Percentiles rank a stretch among this genome's conserved stretches.
These are phyloP conservation scores for Vitellaria paradoxa DNA, from an alignment of 179 eudicot genomes.

Conservation along the genomic window DNA sequence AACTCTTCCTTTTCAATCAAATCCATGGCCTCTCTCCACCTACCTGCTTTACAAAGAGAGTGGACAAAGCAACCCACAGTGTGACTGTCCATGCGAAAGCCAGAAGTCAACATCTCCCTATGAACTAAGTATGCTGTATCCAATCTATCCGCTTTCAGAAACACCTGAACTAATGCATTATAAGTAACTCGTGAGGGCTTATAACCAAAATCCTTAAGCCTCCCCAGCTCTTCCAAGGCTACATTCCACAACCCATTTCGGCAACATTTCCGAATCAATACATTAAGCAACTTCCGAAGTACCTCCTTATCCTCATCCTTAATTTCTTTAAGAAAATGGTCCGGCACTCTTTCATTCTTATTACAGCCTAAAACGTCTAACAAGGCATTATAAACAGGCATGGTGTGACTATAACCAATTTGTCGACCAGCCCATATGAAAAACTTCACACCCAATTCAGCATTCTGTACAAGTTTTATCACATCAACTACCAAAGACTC, in stretches of 20 bases:
- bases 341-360: slow-evolving; percentile 32
- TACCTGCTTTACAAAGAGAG: slow-evolving; percentile 64
- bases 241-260: slow-evolving; percentile 69
- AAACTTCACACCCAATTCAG: slow-evolving; percentile 68
- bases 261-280: slow-evolving; percentile 64
- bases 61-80: slow-evolving; percentile 49
- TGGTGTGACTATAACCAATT: slow-evolving; percentile 68
- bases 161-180: slow-evolving; percentile 65
- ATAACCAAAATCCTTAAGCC: slow-evolving; percentile 81
- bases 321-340: slow-evolving; percentile 51
- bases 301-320: slow-evolving; percentile 60
- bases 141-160: slow-evolving; percentile 58
- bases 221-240: slow-evolving; percentile 92
- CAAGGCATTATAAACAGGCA: slow-evolving; percentile 56
- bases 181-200: slow-evolving; percentile 66
- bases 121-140: slow-evolving; percentile 63
- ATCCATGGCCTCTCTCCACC: slow-evolving; percentile 78
- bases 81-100: slow-evolving; percentile 48
- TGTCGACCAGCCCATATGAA: slow-evolving; percentile 91
- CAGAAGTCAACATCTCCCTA: slow-evolving; percentile 60
- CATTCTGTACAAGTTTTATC: slow-evolving; percentile 48
- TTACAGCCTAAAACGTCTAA: slow-evolving; percentile 51
- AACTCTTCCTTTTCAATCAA: slow-evolving; percentile 68
- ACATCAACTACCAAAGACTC: slow-evolving; percentile 63
- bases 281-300: slow-evolving; percentile 61